Conservation (phyloP, 2,329 filamentous ascomycete genomes). For the Apiospora phragmitis region DNA sequence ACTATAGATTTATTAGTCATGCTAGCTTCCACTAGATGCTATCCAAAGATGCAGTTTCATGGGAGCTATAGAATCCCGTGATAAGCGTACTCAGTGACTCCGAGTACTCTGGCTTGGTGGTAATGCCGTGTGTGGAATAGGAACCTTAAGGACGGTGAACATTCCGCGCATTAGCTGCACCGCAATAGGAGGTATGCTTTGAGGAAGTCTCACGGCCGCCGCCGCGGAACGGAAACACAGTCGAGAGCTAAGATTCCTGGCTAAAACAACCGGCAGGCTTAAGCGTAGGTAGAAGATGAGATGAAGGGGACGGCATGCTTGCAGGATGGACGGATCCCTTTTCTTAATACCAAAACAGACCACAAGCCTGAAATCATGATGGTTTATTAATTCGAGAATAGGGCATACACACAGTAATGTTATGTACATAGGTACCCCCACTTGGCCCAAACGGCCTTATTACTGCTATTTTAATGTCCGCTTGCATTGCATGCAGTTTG, state of each 20-base stretch:
- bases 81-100: background rate
- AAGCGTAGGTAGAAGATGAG: background rate
- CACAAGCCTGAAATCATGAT: background rate
- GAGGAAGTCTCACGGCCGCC: background rate
- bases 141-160: background rate
- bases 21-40: background rate
- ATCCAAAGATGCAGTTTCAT: background rate
- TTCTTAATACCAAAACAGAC: background rate
- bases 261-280: background rate
- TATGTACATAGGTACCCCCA: background rate
- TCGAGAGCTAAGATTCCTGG: background rate
- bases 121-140: background rate
- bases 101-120: background rate
- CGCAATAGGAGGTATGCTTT: background rate
- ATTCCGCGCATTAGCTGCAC: background rate
- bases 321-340: background rate
- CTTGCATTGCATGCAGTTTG: constrained; percentile 4
- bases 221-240: background rate
- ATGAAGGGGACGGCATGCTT: background rate
- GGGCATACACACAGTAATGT: background rate
- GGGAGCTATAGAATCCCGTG: background rate
- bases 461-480: constrained; percentile 3
- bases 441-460: background rate
- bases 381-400: background rate
- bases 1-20: constrained; percentile 1